phyloP scores from a whole-genome alignment of 2,329 filamentous ascomycete species.

The Penicillium sp. region DNA sequence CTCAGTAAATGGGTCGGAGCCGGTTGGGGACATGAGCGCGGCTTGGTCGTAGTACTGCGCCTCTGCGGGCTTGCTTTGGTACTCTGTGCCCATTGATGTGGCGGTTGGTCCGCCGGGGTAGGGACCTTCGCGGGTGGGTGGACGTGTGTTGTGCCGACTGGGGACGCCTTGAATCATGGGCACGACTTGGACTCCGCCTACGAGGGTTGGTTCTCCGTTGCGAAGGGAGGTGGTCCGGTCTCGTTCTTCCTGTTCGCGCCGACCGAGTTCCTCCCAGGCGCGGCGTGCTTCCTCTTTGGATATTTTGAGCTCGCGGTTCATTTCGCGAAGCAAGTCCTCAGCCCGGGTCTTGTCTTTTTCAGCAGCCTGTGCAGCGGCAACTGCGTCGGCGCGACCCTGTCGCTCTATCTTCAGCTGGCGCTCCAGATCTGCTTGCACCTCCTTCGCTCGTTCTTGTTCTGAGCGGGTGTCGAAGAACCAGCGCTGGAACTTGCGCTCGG shows the following conservation, averaged over 20 bases:
- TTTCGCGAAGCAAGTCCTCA: constrained; percentile 76
- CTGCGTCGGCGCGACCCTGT: constrained; percentile 61
- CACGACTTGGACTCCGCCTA: constrained; percentile 91
- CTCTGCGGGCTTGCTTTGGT: constrained; percentile 30
- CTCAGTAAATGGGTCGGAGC: constrained; percentile 60
- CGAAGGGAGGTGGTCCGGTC: constrained; percentile 80
- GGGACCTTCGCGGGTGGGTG: constrained; percentile 45
- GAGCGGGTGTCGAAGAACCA: constrained; percentile 96
- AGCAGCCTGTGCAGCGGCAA: constrained; percentile 60
- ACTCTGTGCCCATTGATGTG: constrained; percentile 29
- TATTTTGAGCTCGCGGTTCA: constrained; percentile 88
- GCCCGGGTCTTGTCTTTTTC: constrained; percentile 64
- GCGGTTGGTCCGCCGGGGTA: constrained; percentile 36
- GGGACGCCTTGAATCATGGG: constrained; percentile 74
- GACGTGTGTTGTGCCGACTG: constrained; percentile 49
- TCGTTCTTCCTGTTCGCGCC: constrained; percentile 86
- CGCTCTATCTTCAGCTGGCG: constrained; percentile 69
- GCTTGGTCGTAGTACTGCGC: constrained; percentile 49
- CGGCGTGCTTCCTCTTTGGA: constrained; percentile 92
- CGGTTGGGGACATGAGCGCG: constrained; percentile 49
- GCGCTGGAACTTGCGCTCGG: constrained; percentile 93
- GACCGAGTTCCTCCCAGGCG: constrained; percentile 94
- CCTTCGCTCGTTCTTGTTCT: constrained; percentile 79
- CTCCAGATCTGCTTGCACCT: constrained; percentile 76
- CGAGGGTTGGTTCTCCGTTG: constrained; percentile 78